Percentiles rank a stretch among this genome's conserved stretches.
These are phyloP conservation scores for Geotrichum fermentans DNA, from an alignment of 1,139 yeast species.

Conservation along the genomic window DNA sequence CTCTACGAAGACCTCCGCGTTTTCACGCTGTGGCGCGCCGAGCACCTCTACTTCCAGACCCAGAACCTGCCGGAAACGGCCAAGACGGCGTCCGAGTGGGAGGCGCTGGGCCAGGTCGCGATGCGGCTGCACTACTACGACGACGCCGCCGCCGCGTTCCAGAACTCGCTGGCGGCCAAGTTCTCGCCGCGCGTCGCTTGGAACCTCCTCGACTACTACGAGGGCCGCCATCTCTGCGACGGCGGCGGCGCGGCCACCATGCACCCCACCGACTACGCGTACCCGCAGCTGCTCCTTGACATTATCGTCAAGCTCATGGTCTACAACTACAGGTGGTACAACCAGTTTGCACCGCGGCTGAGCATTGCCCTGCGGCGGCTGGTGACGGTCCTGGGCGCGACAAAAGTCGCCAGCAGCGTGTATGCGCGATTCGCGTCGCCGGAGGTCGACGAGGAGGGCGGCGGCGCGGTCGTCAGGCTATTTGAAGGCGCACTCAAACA, in stretches of 20 bases:
- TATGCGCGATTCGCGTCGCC: constrained; percentile 62
- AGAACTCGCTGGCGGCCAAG: constrained; percentile 66
- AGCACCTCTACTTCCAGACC: constrained; percentile 68
- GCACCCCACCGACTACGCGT: not conserved
- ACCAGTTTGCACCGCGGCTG: constrained; percentile 72
- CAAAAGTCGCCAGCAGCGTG: constrained; percentile 70
- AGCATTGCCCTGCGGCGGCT: constrained; percentile 52
- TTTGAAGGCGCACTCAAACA: not conserved
- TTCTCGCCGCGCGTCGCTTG: constrained; percentile 79
- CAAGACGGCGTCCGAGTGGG: constrained; percentile 90
- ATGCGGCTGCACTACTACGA: constrained; percentile 70
- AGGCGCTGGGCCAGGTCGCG: constrained; percentile 76
- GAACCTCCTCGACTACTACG: constrained; percentile 64
- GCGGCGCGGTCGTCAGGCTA: not conserved
- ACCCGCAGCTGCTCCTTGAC: constrained; percentile 40
- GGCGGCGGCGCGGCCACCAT: not conserved
- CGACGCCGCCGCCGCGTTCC: constrained; percentile 75
- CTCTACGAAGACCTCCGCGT: constrained; percentile 84
- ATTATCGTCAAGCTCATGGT: constrained; percentile 70
- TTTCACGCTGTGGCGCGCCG: constrained; percentile 88
- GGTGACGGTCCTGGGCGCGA: constrained; percentile 70
- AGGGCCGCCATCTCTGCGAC: not conserved
- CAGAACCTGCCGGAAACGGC: constrained; percentile 61
- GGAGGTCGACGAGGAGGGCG: constrained; percentile 47
- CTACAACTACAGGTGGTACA: constrained; percentile 97